A percentile compares a stretch with the other conserved stretches of the same genome.
These are phyloP conservation scores for Brassica nigra DNA, from an alignment of 345 rosid species.

Conservation along the genomic window DNA sequence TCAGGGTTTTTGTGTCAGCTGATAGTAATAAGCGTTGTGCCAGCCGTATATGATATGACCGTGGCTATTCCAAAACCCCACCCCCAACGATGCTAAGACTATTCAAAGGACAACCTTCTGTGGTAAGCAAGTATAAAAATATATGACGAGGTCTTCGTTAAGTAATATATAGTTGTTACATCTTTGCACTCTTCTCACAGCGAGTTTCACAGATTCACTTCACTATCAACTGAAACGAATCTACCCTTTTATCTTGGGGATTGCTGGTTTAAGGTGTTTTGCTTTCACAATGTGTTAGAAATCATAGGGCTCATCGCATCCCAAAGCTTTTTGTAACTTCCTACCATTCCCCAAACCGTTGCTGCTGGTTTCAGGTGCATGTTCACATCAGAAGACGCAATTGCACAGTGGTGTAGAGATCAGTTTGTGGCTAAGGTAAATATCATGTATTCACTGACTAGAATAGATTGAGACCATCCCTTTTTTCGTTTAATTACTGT, in stretches of 20 bases:
- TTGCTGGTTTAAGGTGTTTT: no score
- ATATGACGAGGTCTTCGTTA: conserved; percentile 15
- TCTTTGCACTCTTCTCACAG: conserved; percentile 17
- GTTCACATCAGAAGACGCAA: conserved; percentile 75
- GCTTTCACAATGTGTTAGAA: neutral
- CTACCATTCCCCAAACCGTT: neutral
- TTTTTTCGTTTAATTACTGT: no score
- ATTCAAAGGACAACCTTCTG: conserved; percentile 81
- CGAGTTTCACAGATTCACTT: neutral
- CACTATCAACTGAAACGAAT: conserved; percentile 8
- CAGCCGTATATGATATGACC: conserved; percentile 90
- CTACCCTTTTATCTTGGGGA: neutral
- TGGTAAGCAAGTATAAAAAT: conserved; percentile 59
- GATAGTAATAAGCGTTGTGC: conserved; percentile 90
- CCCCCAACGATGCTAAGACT: conserved; percentile 85
- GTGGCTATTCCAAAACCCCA: conserved; percentile 76
- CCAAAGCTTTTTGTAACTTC: conserved; percentile 7
- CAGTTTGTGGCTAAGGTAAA: conserved; percentile 77
- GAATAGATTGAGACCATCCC: no score
- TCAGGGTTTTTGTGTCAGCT: conserved; percentile 96
- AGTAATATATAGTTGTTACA: neutral
- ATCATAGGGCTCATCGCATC: no score
- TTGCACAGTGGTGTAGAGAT: conserved; percentile 97
- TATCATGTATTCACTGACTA: neutral
- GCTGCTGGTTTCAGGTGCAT: conserved; percentile 63